A percentile compares a stretch with the other conserved stretches of the same genome.
Evolutionary conservation across 2,329 filamentous ascomycete species (phyloP).

Genomic region (Fusarium verticillioides): DNA sequence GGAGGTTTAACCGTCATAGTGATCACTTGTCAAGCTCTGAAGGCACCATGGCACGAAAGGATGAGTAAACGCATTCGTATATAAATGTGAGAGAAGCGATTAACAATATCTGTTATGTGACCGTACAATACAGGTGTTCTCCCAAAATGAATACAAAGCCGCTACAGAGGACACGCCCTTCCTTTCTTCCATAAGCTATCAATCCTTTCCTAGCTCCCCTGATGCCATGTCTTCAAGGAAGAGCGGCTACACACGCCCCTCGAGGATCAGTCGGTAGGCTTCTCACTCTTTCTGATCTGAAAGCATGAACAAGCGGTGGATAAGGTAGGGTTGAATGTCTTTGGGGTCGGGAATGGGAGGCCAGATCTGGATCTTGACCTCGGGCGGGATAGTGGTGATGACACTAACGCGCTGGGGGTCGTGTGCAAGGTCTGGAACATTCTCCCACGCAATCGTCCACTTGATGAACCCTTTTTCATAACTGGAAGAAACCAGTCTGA

Average conservation of each 20-base stretch:
- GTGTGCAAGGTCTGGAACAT: neutral
- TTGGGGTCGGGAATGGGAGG: neutral
- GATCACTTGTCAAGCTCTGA: neutral
- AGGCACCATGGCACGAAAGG: neutral
- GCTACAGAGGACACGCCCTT: neutral
- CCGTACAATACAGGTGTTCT: rapidly evolving
- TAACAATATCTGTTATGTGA: neutral
- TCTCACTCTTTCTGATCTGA: neutral
- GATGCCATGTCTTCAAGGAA: neutral
- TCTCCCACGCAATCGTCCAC: neutral
- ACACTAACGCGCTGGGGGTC: neutral
- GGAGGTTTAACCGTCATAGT: too few species aligned
- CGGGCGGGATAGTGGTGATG: neutral
- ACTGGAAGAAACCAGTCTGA: neutral
- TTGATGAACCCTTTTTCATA: neutral
- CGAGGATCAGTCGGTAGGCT: neutral
- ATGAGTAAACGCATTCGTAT: rapidly evolving
- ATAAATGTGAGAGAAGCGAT: neutral
- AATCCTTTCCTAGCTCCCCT: neutral
- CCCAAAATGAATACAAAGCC: rapidly evolving
- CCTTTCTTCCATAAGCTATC: too few species aligned
- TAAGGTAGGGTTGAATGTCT: neutral
- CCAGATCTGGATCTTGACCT: neutral
- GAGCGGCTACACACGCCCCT: neutral
- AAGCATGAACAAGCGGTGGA: neutral